Conservation (phyloP, 1,139 yeast species). For the Blastobotrys capitulatus region DNA sequence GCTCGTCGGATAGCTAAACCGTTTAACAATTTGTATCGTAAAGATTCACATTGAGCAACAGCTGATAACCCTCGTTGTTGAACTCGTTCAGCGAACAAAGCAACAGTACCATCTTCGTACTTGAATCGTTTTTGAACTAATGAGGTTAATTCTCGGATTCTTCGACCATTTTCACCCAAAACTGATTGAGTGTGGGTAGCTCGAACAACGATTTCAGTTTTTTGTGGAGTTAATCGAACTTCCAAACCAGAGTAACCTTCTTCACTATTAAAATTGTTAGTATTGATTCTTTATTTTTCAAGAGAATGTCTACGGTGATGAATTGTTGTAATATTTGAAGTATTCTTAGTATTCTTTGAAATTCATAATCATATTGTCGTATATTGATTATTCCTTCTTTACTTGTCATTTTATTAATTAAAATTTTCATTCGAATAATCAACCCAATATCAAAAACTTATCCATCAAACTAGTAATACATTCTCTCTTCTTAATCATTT, state of each 20-base stretch:
- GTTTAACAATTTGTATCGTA: conserved; percentile 95
- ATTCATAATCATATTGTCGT: too few species aligned
- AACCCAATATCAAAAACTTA: too few species aligned
- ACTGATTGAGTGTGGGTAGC: conserved; percentile 99
- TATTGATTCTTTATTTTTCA: too few species aligned
- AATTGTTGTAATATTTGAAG: too few species aligned
- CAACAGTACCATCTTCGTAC: conserved; percentile 90
- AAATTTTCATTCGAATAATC: too few species aligned
- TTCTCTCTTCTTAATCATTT: too few species aligned
- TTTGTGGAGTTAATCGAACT: conserved; percentile 97
- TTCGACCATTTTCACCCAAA: conserved; percentile 99
- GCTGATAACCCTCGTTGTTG: conserved; percentile 99
- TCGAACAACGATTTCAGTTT: conserved; percentile 97
- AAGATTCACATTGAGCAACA: conserved; percentile 99
- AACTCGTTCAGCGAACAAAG: conserved; percentile 97
- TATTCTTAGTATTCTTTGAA: too few species aligned
- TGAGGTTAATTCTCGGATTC: conserved; percentile 98
- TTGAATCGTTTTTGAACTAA: conserved; percentile 98
- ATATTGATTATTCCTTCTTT: too few species aligned
- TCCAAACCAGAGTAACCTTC: conserved; percentile 99
- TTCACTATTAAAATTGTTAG: conserved; percentile 52
- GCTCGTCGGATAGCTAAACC: conserved; percentile 99
- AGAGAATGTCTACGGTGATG: too few species aligned
- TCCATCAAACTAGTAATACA: too few species aligned
- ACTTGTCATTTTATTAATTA: too few species aligned